These are phyloP conservation scores for Graphilbum fragrans DNA, from an alignment of 2,329 filamentous ascomycete genomes.

Conservation along the genomic window DNA sequence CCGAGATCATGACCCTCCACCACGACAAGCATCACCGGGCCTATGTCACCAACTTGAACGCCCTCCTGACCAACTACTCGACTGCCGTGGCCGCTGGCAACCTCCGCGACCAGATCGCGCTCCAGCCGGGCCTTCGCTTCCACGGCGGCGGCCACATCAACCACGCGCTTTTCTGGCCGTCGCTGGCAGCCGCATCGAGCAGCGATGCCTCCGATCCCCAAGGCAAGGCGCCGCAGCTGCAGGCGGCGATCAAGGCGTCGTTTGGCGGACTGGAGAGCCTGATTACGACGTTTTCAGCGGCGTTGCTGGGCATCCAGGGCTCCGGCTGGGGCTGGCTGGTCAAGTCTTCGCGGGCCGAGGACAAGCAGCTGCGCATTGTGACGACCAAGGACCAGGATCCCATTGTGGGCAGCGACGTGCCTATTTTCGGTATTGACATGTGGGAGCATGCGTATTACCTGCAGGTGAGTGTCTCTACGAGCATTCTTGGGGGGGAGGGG, in stretches of 20 bases:
- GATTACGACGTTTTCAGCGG: constrained; percentile 51
- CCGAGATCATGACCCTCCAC: constrained; percentile 92
- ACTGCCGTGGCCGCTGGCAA: constrained; percentile 41
- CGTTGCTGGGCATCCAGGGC: constrained; percentile 62
- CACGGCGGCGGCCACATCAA: constrained; percentile 57
- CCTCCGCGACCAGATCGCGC: constrained; percentile 45
- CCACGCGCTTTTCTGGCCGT: constrained; percentile 58
- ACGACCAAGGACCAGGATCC: constrained; percentile 81
- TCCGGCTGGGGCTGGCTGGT: constrained; percentile 86
- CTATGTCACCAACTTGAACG: constrained; percentile 83
- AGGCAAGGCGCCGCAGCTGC: constrained; percentile 29
- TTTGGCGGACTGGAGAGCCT: constrained; percentile 61
- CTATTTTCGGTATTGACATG: constrained; percentile 72
- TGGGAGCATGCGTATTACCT: constrained; percentile 93
- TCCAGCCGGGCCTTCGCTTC: constrained; percentile 53
- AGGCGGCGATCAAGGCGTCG: constrained; percentile 45
- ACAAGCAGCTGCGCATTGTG: constrained; percentile 50
- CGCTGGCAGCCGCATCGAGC: constrained; percentile 50
- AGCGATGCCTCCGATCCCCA: constrained; percentile 42
- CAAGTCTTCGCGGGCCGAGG: constrained; percentile 34
- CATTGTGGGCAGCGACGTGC: constrained; percentile 48
- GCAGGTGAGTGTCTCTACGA: too few relatives aligned
- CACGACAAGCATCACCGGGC: constrained; percentile 91
- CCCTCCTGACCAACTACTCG: constrained; percentile 57
- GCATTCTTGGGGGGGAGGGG: too few relatives aligned